Percentiles rank a stretch among this genome's conserved stretches.
Conservation (phyloP, 2,329 filamentous ascomycete species). For the Zarea fungicola region DNA sequence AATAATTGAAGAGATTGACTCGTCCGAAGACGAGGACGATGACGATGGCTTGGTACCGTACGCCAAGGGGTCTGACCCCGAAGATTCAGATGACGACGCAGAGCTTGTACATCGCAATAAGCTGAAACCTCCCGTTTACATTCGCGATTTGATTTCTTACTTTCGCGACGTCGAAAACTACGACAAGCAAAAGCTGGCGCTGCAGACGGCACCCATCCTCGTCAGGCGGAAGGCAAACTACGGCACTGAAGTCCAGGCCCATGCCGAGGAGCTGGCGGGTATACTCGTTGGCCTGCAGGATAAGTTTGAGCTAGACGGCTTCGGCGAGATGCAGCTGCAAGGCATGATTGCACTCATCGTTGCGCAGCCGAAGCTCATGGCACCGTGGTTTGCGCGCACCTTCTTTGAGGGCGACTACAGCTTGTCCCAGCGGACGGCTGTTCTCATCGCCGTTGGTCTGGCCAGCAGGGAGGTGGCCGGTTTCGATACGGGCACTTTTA, state of each 20-base stretch:
- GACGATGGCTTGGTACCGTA: constrained; percentile 73
- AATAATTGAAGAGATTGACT: constrained; percentile 62
- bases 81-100: constrained; percentile 91
- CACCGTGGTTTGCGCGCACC: constrained; percentile 74
- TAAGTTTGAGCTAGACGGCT: constrained; percentile 74
- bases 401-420: constrained; percentile 94
- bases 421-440: constrained; percentile 71
- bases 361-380: constrained; percentile 71
- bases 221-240: constrained; percentile 87
- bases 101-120: constrained; percentile 82
- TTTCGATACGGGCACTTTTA: constrained; percentile 54
- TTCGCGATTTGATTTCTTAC: constrained; percentile 75
- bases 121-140: constrained; percentile 79
- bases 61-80: constrained; percentile 78
- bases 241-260: constrained; percentile 80
- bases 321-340: constrained; percentile 69
- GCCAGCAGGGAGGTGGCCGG: constrained; percentile 81
- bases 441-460: constrained; percentile 78
- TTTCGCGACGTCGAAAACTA: constrained; percentile 78
- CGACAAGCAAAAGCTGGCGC: constrained; percentile 74
- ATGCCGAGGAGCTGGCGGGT: constrained; percentile 74
- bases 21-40: constrained; percentile 56
- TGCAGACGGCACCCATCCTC: constrained; percentile 69
- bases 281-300: constrained; percentile 77
- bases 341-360: constrained; percentile 77